Base-by-base conservation (phyloP, 2,329 filamentous ascomycete species). In the Dactylonectria estremocensis region DNA sequence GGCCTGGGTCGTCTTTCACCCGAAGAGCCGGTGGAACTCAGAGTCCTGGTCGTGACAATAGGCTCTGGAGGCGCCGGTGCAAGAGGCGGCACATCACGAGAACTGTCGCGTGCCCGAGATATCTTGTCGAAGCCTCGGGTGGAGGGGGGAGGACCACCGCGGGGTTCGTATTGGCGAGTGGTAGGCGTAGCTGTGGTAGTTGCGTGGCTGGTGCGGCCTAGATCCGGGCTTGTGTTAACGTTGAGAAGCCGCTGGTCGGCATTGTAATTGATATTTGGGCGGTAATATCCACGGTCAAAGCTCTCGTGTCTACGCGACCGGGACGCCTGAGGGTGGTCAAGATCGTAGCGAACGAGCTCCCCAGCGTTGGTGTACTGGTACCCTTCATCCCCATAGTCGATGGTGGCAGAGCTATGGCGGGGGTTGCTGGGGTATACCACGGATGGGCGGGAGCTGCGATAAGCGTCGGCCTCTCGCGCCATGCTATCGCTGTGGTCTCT, bases 71-170 rank as follows among this genome's bases (percentile, higher is more conserved):
- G 77, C 14, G 80, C 76, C 4, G 83, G 80, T n/a, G 79, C 83
- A 28, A 80, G 74, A 8, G 85, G 83, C 0, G 84, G 83, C 14
- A 86, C 80, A 6, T 81, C 77, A 9, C 78, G 72, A 46, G 86
- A 80, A 24, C 88, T 86, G 68, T 88, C 89, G 7, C 69, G 74
- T 37, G 81, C 53, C 64, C 87, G 83, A 72, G 88, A 88, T 69
- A 93, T 88, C 80, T 89, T 92, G 73, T 94, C 92, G 70, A 94
- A 89, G 0, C 91, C 92, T 72, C 91, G 85, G 3, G 90, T 93
- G 5, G 90, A 89, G 5, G 91, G 91, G 10, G 93, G 92, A 2
- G 92, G 92, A 0, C 87, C 85, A 35, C 86, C 78, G 24, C 80
- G 76, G 48, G 71, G 77, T 14, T 86, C 84, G 65, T 83, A 81